Evolutionary conservation across 2,329 filamentous ascomycete genomes (phyloP), one percentile per base, ranked within the genome.

Genomic region (Cryoendolithus antarcticus): DNA sequence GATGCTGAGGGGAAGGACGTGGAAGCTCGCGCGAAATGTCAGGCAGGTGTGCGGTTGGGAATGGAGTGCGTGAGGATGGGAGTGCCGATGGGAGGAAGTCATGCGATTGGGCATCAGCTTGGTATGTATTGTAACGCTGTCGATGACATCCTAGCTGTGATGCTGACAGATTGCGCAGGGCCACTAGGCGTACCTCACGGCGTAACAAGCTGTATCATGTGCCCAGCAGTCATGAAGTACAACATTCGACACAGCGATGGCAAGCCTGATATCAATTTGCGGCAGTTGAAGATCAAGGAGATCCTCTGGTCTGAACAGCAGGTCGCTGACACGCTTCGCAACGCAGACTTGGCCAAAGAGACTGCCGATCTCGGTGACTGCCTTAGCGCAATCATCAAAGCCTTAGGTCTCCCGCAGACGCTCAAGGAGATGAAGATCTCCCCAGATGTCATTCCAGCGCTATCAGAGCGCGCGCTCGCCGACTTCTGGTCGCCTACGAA

Each of bases 181-280:
- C 72, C 72, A 0, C 52, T 72, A 3, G 73, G 73, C 0, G 73
- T 77, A 2, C 67, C 70, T 0, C 74, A 79, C 49, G 74, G 74
- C 8, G 72, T 75, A 53, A 78, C 73, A 21, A 74, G 69, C 47
- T 78, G 67, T 50, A 67, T 71, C 34, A 59, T 74, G 40, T 60
- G 70, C 29, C 72, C 74, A 0, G 64, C 68, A 1, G 72, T 78
- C 4, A 70, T 70, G 50, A 71, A 69, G 49, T 77, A 63, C 49
- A 79, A 77, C 41, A 53, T 62, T 35, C 15, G 15, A 5, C 15
- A 19, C 15, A 19, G 15, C 15, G 15, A 19, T 19, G 15, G 15
- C 15, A 63, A 63, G 11, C 30, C 32, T 3, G 43, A 37, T 10
- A 46, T 46, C 4, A 61, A 61, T 2, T 59, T 62, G 6, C 56